A percentile compares a stretch with the other conserved stretches of the same genome.
phyloP scores from a whole-genome alignment of 345 rosid genomes.

The Arabidopsis suecica region DNA sequence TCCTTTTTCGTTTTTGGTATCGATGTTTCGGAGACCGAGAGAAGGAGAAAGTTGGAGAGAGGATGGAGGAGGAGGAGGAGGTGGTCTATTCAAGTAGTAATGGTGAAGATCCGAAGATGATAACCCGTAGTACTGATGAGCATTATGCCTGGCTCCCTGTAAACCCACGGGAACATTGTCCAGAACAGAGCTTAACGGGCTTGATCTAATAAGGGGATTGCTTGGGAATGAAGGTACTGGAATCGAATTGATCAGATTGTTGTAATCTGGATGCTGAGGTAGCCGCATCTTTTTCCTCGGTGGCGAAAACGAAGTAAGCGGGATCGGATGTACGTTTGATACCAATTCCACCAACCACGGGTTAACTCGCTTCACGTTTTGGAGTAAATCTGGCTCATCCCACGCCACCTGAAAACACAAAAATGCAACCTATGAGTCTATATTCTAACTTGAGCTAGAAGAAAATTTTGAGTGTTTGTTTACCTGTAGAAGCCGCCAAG shows the following conservation, averaged over 20 bases:
- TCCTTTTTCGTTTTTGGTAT: conserved; percentile 47
- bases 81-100: conserved; percentile 59
- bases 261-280: conserved; percentile 66
- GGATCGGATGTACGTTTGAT: conserved; percentile 72
- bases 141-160: conserved; percentile 99
- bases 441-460: background rate
- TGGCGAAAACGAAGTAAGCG: conserved; percentile 76
- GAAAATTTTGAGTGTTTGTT: background rate
- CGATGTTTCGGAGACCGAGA: conserved; percentile 45
- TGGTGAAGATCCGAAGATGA: conserved; percentile 72
- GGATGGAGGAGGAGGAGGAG: conserved; percentile 53
- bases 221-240: conserved; percentile 68
- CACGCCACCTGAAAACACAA: conserved; percentile 73
- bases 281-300: conserved; percentile 84
- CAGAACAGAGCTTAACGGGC: conserved; percentile 67
- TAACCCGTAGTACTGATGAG: conserved; percentile 73
- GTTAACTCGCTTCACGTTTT: conserved; percentile 88
- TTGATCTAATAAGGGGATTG: conserved; percentile 63
- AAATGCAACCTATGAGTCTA: conserved; percentile 18
- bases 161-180: conserved; percentile 92
- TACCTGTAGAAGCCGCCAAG: conserved; percentile 96
- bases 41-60: conserved; percentile 50
- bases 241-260: conserved; percentile 53
- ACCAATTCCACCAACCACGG: conserved; percentile 98
- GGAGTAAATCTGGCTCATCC: conserved; percentile 98